Conservation (phyloP, 202 grass and related monocot genomes). For the Setaria viridis region DNA sequence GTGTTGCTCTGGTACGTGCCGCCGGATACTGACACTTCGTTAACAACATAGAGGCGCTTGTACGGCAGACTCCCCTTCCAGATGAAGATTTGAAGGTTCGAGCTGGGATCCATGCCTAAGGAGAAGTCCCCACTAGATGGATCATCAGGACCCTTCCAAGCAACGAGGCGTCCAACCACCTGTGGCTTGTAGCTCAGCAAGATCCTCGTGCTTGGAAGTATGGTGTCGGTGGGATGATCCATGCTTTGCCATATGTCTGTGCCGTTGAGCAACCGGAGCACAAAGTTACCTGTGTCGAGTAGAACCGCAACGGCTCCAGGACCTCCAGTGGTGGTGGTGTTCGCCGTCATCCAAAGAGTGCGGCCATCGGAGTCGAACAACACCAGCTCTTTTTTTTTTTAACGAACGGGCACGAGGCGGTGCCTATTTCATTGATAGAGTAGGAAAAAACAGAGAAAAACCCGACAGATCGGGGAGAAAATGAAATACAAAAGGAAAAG, state of each 20-base stretch:
- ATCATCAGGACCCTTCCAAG: constrained; percentile 59
- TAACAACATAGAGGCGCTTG: not conserved
- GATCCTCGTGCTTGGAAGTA: constrained; percentile 30
- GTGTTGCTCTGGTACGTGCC: not conserved
- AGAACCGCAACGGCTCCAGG: constrained; percentile 30
- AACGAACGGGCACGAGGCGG: no score
- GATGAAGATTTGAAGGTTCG: constrained; percentile 42
- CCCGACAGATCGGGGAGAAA: no score
- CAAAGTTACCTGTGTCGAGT: constrained; percentile 53
- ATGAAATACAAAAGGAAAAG: no score
- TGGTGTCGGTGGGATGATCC: constrained; percentile 55
- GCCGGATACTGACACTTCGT: not conserved
- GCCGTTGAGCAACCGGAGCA: not conserved
- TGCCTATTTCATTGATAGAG: no score
- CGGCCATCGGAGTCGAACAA: not conserved
- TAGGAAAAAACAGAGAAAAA: no score
- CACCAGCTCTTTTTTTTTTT: constrained; percentile 50
- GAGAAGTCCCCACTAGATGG: constrained; percentile 51
- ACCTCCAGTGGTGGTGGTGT: not conserved
- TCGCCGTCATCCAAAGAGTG: constrained; percentile 41
- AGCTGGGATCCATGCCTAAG: constrained; percentile 23
- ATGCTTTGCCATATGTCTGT: constrained; percentile 61
- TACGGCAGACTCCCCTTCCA: constrained; percentile 1
- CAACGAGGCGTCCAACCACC: not conserved
- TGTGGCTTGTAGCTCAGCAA: constrained; percentile 8